phyloP scores from a whole-genome alignment of 257 asterid genomes.

The Nicotiana knightiana region DNA sequence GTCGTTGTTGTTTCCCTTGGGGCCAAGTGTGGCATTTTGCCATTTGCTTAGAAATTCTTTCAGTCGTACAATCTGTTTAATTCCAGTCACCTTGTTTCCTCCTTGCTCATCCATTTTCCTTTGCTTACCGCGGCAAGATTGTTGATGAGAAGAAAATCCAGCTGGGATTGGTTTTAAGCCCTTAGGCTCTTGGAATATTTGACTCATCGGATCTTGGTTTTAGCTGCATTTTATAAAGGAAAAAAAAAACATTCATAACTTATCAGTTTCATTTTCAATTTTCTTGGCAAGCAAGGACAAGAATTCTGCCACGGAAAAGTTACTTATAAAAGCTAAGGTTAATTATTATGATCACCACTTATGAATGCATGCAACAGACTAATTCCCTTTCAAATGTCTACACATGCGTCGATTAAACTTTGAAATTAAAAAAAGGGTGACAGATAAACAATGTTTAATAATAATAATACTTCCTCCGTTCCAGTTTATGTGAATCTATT shows the following conservation, averaged over 20 bases:
- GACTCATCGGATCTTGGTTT: slow-evolving; percentile 44
- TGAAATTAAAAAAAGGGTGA: no score
- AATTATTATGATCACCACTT: no score
- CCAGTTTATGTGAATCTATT: no score
- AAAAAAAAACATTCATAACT: neutral
- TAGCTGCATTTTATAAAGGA: neutral
- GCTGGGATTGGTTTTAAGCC: slow-evolving; percentile 4
- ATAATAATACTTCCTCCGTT: neutral
- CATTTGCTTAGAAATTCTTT: slow-evolving; percentile 60
- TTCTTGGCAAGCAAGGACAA: neutral
- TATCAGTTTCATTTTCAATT: neutral
- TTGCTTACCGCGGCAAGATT: slow-evolving; percentile 8
- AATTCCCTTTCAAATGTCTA: neutral
- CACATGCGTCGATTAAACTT: neutral
- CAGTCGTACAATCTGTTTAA: slow-evolving; percentile 60
- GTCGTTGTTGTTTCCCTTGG: slow-evolving; percentile 13
- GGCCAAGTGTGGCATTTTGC: slow-evolving; percentile 53
- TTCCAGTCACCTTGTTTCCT: slow-evolving; percentile 53
- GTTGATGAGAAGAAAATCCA: slow-evolving; percentile 5
- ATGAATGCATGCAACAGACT: neutral
- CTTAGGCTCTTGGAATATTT: slow-evolving; percentile 9
- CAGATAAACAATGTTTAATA: neutral
- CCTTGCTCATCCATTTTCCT: slow-evolving; percentile 46
- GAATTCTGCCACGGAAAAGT: neutral
- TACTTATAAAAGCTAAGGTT: neutral